These are phyloP conservation scores for Leishmania arabica DNA, from an alignment of 208 protist genomes.

Conservation along the genomic window DNA sequence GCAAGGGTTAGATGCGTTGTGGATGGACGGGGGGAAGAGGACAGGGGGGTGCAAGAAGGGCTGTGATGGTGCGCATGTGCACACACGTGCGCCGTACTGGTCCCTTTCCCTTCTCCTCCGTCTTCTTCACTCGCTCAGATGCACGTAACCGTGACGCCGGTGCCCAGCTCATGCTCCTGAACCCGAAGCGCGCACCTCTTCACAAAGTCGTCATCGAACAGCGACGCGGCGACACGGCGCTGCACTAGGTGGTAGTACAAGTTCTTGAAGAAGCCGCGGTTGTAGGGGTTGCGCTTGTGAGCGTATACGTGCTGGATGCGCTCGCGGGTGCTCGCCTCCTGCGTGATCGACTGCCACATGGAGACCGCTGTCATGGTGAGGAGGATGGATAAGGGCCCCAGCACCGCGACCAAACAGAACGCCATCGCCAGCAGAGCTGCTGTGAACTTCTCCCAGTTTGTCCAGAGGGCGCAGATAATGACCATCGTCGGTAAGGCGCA, in stretches of 20 bases:
- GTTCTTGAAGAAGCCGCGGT: slow-evolving; percentile 58
- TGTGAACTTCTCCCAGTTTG: slow-evolving; percentile 30
- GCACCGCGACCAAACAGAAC: slow-evolving; percentile 6
- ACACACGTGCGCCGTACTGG: background rate
- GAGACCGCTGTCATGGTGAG: slow-evolving; percentile 30
- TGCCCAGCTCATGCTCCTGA: slow-evolving; percentile 41
- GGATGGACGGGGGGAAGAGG: background rate
- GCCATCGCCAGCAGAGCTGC: slow-evolving; percentile 16
- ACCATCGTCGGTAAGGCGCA: slow-evolving; percentile 35
- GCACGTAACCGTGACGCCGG: slow-evolving; percentile 35
- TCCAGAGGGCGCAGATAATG: slow-evolving; percentile 31
- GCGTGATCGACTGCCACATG: slow-evolving; percentile 41
- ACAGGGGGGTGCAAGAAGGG: background rate
- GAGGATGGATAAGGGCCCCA: slow-evolving; percentile 25
- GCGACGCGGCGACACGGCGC: slow-evolving; percentile 34
- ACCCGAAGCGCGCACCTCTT: slow-evolving; percentile 44
- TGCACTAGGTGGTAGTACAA: slow-evolving; percentile 46
- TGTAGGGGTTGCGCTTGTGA: slow-evolving; percentile 71
- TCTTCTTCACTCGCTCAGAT: slow-evolving; percentile 4
- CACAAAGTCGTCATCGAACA: slow-evolving; percentile 83
- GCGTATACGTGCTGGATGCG: slow-evolving; percentile 69
- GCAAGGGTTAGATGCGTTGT: background rate
- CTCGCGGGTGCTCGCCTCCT: slow-evolving; percentile 71
- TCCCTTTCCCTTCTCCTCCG: background rate
- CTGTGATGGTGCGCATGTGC: background rate